A percentile compares a stretch with the other conserved stretches of the same genome.
Evolutionary conservation across 495 filamentous ascomycete genomes (phyloP).

Genomic region (Astrothelium macrocarpum): DNA sequence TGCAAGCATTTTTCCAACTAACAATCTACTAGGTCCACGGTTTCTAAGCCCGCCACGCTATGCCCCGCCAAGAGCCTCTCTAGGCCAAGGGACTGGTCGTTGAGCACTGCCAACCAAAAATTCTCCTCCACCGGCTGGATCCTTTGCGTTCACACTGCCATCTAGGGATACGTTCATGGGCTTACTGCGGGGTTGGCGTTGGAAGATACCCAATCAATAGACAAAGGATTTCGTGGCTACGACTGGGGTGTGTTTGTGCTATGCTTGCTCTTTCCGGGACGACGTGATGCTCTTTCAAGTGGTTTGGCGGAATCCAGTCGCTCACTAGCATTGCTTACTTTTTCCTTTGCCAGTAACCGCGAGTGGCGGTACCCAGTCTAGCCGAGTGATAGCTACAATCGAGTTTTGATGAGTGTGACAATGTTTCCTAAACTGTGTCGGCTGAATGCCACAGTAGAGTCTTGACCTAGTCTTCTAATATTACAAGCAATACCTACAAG

Average conservation of each 20-base stretch:
- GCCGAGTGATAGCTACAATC: background rate
- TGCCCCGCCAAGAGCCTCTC: slow-evolving; percentile 16
- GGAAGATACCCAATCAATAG: slow-evolving; percentile 13
- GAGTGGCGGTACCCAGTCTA: background rate
- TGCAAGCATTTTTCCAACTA: background rate
- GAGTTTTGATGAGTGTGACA: too few species aligned
- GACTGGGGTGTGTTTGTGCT: background rate
- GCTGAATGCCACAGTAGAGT: background rate
- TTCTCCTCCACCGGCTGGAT: background rate
- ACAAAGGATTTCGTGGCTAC: background rate
- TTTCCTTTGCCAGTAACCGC: background rate
- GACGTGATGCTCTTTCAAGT: background rate
- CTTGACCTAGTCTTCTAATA: background rate
- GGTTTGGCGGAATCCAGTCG: background rate
- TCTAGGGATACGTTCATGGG: slow-evolving; percentile 2
- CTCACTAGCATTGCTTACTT: background rate
- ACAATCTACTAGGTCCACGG: slow-evolving; percentile 52
- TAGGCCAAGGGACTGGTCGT: slow-evolving; percentile 1
- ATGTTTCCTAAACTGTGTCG: too few species aligned
- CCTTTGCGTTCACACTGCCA: background rate
- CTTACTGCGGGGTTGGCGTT: background rate
- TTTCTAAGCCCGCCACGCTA: slow-evolving; percentile 46
- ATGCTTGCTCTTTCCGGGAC: background rate
- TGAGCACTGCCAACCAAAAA: background rate
- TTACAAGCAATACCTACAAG: background rate